Evolutionary conservation across 371 early-diverging fungal genomes (phyloP), one percentile per base, ranked within the genome.

Genomic region (Entomophthora muscae): DNA sequence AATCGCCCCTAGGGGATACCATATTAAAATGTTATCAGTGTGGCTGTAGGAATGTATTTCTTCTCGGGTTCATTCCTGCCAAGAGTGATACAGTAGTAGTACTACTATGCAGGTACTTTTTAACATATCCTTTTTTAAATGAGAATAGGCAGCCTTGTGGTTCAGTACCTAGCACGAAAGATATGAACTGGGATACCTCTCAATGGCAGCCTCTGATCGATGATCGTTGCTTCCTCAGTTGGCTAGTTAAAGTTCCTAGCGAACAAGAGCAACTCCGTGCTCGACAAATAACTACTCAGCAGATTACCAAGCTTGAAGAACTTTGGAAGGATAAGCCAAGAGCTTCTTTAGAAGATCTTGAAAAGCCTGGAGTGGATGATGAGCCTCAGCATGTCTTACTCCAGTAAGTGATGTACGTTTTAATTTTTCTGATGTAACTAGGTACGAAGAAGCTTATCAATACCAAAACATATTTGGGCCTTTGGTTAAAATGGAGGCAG

Each of bases 31-130:
- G 98, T 73, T 96, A 93, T 73, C 89, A 93, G 73, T 98, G 99
- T 74, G 93, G 95, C 17, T 88, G 86, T 67, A 79, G 89, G 53
- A 98, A 98, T 69, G 88, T 94, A 21, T 98, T 98, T 69, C 77
- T 93, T 64, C 83, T 98, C 27, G 98, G 98, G 0, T 98, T 95
- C 68, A 95, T 96, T 66, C 97, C 98, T 1, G 98, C 98, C 22
- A 98, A 98, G 72, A 83, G 86, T 53, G 95, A 95, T 70, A 93
- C 95, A 0, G 97, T 98, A 0, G 96, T 98, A 0, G 97, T 98
- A 2, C 73, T 98, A 31, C 81, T 98, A 54, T 98, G 98, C 79
- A 78, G 93, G 89, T 90, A 76, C 66, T 65, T 58, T 3, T 13
- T 26, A 21, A 32, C 55, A 33, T 56, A 23, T 61, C 58, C 63